Percentiles rank a stretch among this genome's conserved stretches.
These are phyloP conservation scores for Claviceps capensis DNA, from an alignment of 2,329 filamentous ascomycete genomes.

Conservation along the genomic window DNA sequence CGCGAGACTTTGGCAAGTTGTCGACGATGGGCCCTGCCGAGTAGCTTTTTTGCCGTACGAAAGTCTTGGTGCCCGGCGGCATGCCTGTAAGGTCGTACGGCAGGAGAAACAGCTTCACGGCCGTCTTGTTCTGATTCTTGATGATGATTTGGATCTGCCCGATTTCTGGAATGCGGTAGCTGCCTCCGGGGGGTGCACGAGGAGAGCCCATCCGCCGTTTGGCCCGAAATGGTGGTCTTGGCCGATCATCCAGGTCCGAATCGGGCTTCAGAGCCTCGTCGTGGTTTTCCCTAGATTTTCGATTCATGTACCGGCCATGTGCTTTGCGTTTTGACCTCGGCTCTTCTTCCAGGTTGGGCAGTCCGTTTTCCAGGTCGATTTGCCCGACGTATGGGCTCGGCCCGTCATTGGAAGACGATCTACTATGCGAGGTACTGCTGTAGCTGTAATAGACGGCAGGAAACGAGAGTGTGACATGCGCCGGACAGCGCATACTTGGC, in stretches of 20 bases:
- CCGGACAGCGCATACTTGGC: slow-evolving; percentile 66
- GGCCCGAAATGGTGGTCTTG: slow-evolving; percentile 16
- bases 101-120: slow-evolving; percentile 87
- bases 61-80: slow-evolving; percentile 89
- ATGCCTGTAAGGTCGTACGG: slow-evolving; percentile 88
- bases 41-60: slow-evolving; percentile 87
- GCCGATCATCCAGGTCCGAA: slow-evolving; percentile 17
- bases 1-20: slow-evolving; percentile 27
- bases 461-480: slow-evolving; percentile 83
- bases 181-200: slow-evolving; percentile 63
- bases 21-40: slow-evolving; percentile 77
- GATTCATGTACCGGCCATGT: slow-evolving; percentile 29
- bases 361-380: slow-evolving; percentile 75
- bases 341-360: slow-evolving; percentile 40
- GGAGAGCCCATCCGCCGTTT: slow-evolving; percentile 41
- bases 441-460: slow-evolving; percentile 96
- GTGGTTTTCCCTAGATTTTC: slow-evolving; percentile 15
- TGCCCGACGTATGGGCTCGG: slow-evolving; percentile 93
- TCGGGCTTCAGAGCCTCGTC: slow-evolving; percentile 10
- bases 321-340: slow-evolving; percentile 34
- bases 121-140: slow-evolving; percentile 97
- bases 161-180: slow-evolving; percentile 85
- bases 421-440: slow-evolving; percentile 49
- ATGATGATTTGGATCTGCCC: slow-evolving; percentile 94
- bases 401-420: slow-evolving; percentile 59